Conservation (phyloP, 495 filamentous ascomycete genomes). For the Penicillium crystallinum region DNA sequence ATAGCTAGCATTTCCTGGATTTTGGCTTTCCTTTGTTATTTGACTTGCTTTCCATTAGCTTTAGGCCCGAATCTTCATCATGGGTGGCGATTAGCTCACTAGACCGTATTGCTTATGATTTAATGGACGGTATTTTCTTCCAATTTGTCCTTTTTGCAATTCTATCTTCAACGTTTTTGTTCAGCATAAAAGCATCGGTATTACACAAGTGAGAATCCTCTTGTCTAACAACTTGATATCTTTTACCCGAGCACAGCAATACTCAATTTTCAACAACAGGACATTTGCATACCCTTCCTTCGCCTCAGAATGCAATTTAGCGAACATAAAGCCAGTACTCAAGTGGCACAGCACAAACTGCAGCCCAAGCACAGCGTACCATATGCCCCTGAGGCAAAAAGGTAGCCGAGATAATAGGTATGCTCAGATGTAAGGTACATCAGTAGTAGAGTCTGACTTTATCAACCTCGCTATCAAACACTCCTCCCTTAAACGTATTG, state of each 20-base stretch:
- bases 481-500: too few relatives aligned
- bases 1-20: slow-evolving; percentile 3
- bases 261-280: too few relatives aligned
- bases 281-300: too few relatives aligned
- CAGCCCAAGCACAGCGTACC: slow-evolving; percentile 20
- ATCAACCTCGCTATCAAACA: too few relatives aligned
- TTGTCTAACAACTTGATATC: too few relatives aligned
- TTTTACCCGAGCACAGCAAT: too few relatives aligned
- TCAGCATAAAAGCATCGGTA: too few relatives aligned
- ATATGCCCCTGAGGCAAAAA: slow-evolving; percentile 17
- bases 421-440: slow-evolving; percentile 18
- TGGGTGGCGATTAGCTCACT: background rate
- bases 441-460: too few relatives aligned
- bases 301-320: too few relatives aligned
- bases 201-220: too few relatives aligned
- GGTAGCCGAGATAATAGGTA: slow-evolving; percentile 18
- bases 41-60: background rate
- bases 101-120: background rate
- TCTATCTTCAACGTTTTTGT: slow-evolving; percentile 11
- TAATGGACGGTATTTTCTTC: background rate
- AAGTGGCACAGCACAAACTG: slow-evolving; percentile 1
- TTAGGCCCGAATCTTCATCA: background rate
- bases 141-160: background rate
- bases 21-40: background rate
- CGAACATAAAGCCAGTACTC: too few relatives aligned